These are phyloP conservation scores for Ambrosiella beaveri DNA, from an alignment of 2,329 filamentous ascomycete genomes.

Conservation along the genomic window DNA sequence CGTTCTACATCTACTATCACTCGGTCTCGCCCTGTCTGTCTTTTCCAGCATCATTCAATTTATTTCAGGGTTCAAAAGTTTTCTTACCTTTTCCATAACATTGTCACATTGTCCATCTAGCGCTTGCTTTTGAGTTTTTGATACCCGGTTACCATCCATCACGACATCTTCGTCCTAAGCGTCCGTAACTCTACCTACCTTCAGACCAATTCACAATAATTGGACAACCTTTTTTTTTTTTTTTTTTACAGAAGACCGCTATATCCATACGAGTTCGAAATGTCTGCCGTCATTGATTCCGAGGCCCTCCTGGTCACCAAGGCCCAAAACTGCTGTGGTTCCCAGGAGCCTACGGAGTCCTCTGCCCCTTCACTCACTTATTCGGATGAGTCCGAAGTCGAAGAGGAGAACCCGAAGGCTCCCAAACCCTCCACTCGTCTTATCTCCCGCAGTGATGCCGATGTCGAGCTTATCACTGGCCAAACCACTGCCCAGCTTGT, in stretches of 20 bases:
- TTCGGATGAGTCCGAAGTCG: constrained; percentile 44
- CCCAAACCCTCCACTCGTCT: constrained; percentile 41
- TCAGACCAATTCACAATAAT: too few species aligned
- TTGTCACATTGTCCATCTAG: background rate
- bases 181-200: too few species aligned
- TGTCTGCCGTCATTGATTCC: constrained; percentile 18
- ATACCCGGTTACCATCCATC: background rate
- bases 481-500: constrained; percentile 45
- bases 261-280: background rate
- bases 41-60: background rate
- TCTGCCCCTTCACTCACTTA: constrained; percentile 45
- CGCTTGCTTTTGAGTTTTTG: background rate
- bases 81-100: background rate
- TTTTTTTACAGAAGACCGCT: too few species aligned
- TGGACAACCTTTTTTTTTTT: too few species aligned
- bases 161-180: background rate
- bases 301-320: constrained; percentile 20
- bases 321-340: constrained; percentile 20
- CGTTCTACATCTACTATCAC: background rate
- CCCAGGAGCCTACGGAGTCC: constrained; percentile 25
- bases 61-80: background rate
- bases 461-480: constrained; percentile 46
- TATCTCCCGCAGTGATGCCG: constrained; percentile 44
- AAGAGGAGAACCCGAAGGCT: constrained; percentile 42
- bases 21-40: background rate